Base-by-base conservation (phyloP, 192 early-diverging fungal species). In the Umbelopsis sp. region DNA sequence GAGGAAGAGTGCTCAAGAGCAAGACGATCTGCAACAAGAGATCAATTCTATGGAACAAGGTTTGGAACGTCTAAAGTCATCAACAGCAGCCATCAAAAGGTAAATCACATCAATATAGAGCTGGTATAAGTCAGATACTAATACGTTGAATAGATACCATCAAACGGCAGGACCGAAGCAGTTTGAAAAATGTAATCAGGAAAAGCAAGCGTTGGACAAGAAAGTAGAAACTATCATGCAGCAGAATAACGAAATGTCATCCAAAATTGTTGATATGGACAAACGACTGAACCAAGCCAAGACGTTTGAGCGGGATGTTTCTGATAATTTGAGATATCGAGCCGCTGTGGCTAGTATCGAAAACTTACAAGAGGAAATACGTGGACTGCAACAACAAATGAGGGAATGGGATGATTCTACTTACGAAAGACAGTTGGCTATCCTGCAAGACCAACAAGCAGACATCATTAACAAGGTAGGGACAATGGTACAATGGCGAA, bases 301-400 rank as follows among this genome's bases (percentile, higher is more conserved):
- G 74, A 64, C 71, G 70, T 15, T 79, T 0, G 71, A 84, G 51
- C 72, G 83, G n/a, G 77, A 78, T n/a, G 61, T 87, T 23, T 64
- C 78, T 1, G 85, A 84, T 46, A 85, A 87, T 35, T 25, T 85
- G 20, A 70, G 77, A 16, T 82, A 81, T 44, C 69, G 80, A 50
- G 53, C 74, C 8, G 73, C 76, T 47, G 55, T 67, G 18, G 50
- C 37, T 21, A 73, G 75, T 44, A 80, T 75, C 33, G 64, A 73
- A 12, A 66, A 77, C 5, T 45, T 89, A 4, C 77, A 90, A 27
- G 67, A 25, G 9, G 64, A 82, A 21, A 76, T 84, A 37, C 66
- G 47, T 3, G 73, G 71, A 16, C 44, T 80, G 23, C 65, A 64
- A 21, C 66, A 66, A 4, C 65, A 85, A 51, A 73, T 41, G 48